A percentile compares a stretch with the other conserved stretches of the same genome.
phyloP scores from a whole-genome alignment of 345 rosid genomes.

The Rhizophora mangle region DNA sequence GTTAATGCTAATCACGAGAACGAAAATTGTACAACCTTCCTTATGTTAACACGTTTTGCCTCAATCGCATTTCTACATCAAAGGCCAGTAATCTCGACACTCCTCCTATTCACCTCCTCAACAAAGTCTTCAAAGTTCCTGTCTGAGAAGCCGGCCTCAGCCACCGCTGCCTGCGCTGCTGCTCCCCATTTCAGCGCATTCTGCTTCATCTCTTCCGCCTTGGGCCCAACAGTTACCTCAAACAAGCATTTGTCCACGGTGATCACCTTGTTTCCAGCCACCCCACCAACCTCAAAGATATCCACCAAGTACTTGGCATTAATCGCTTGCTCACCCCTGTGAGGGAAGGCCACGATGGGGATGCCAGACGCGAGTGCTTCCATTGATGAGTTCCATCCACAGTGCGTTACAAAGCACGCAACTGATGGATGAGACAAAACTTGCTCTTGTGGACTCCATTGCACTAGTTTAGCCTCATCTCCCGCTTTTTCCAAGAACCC shows the following conservation, averaged over 20 bases:
- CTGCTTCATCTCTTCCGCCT: constrained; percentile 49
- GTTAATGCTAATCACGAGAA: too few species aligned
- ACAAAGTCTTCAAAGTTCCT: constrained; percentile 54
- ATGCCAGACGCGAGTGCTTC: constrained; percentile 52
- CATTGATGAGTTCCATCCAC: constrained; percentile 81
- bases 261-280: constrained; percentile 46
- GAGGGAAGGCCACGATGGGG: constrained; percentile 58
- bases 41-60: constrained; percentile 14
- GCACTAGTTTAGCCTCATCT: constrained; percentile 48
- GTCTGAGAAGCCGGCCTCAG: constrained; percentile 62
- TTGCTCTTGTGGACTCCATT: constrained; percentile 71
- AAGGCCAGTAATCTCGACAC: not conserved
- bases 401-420: constrained; percentile 61
- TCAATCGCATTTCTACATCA: not conserved
- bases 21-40: too few species aligned
- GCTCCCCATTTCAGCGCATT: constrained; percentile 65
- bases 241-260: constrained; percentile 56
- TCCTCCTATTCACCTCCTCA: constrained; percentile 46
- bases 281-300: constrained; percentile 65
- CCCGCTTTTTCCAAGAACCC: constrained; percentile 46
- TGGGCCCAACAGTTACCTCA: constrained; percentile 49
- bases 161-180: constrained; percentile 65
- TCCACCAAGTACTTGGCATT: constrained; percentile 62
- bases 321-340: constrained; percentile 72
- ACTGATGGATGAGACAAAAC: constrained; percentile 60